Conservation (phyloP, 495 filamentous ascomycete species). For the Clohesyomyces aquaticus region DNA sequence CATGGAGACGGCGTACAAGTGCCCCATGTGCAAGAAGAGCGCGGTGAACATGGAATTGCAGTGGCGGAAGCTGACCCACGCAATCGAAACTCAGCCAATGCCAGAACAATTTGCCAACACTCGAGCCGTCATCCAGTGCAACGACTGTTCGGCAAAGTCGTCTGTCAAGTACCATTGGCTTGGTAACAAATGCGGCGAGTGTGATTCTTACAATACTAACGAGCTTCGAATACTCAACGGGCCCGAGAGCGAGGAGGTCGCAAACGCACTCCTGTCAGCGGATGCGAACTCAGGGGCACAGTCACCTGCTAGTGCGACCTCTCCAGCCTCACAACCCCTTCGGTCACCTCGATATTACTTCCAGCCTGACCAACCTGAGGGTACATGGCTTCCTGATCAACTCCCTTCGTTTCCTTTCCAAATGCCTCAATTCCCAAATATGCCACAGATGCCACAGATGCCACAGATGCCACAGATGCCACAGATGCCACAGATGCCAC, state of each 20-base stretch:
- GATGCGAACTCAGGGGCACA: constrained; percentile 7
- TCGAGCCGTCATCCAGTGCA: constrained; percentile 82
- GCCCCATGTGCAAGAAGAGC: constrained; percentile 91
- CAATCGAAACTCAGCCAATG: constrained; percentile 90
- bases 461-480: constrained; percentile 9
- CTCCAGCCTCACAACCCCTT: constrained; percentile 25
- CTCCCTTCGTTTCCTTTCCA: constrained; percentile 34
- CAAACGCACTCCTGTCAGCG: constrained; percentile 35
- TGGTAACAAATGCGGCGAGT: constrained; percentile 84
- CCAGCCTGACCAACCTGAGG: constrained; percentile 33
- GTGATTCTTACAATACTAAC: constrained; percentile 52
- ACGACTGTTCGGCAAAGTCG: constrained; percentile 88
- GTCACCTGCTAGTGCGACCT: constrained; percentile 24
- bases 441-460: constrained; percentile 25
- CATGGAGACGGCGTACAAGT: constrained; percentile 86
- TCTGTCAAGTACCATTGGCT: constrained; percentile 91
- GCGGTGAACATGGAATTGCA: constrained; percentile 96
- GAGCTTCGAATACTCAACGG: constrained; percentile 45
- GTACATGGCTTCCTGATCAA: constrained; percentile 32
- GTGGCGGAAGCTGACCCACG: constrained; percentile 84
- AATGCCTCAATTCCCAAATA: constrained; percentile 27
- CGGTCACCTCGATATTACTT: constrained; percentile 35
- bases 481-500: no score
- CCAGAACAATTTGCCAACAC: constrained; percentile 73
- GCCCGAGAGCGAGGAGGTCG: constrained; percentile 42